These are phyloP conservation scores for Sclerotinia borealis DNA, from an alignment of 2,329 filamentous ascomycete species.

Conservation along the genomic window DNA sequence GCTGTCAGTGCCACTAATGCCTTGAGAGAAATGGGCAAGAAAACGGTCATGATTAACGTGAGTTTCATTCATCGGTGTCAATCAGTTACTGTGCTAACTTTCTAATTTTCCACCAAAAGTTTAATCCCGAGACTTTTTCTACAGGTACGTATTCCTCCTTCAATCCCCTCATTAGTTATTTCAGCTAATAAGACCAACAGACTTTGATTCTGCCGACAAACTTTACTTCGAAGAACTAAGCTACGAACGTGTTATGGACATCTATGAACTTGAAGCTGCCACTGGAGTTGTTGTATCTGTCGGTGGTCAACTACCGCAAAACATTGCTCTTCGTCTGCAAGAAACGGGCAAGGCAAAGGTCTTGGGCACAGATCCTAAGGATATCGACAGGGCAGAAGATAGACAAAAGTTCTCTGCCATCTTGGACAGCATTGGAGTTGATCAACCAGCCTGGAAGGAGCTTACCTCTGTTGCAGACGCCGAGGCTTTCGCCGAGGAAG, in stretches of 20 bases:
- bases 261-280: slow-evolving; percentile 86
- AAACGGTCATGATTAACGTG: slow-evolving; percentile 92
- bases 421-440: slow-evolving; percentile 90
- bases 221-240: slow-evolving; percentile 96
- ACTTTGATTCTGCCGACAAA: slow-evolving; percentile 83
- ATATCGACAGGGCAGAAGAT: slow-evolving; percentile 98
- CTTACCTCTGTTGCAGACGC: slow-evolving; percentile 83
- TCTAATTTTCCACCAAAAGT: no score
- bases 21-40: slow-evolving; percentile 80
- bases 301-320: slow-evolving; percentile 92
- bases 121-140: slow-evolving; percentile 56
- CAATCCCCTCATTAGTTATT: no score
- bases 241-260: slow-evolving; percentile 98
- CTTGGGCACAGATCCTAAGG: slow-evolving; percentile 83
- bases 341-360: slow-evolving; percentile 85
- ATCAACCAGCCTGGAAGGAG: slow-evolving; percentile 98
- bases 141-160: slow-evolving; percentile 40
- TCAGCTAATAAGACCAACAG: no score
- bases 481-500: slow-evolving; percentile 76
- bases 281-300: slow-evolving; percentile 90
- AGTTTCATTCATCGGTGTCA: no score
- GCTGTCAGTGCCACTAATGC: slow-evolving; percentile 84
- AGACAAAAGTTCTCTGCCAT: slow-evolving; percentile 98
- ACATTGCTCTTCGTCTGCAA: slow-evolving; percentile 91
- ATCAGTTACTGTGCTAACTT: no score